Evolutionary conservation across 768 basidiomycete species (phyloP), one percentile per base, ranked within the genome.

Genomic region (Termitomyces sp.): DNA sequence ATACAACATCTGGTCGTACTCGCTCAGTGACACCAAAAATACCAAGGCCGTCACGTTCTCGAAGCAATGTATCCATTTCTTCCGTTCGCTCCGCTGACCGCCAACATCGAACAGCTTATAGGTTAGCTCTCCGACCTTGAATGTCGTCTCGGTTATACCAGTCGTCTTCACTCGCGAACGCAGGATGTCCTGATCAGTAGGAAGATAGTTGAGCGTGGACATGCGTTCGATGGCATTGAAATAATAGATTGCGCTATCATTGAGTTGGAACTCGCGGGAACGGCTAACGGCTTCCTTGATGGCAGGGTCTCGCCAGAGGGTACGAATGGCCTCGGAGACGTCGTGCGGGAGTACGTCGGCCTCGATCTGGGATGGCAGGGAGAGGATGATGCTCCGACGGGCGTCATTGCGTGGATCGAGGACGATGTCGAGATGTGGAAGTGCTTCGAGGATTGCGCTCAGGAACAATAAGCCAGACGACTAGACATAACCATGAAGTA

Each of bases 1-100:
- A 72, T 97, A 96, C 66, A 98, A 75, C 87, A 94, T 94, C 77
- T 98, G 94, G 70, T 96, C 88, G 72, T 97, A 99, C 78, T 99
- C 94, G 76, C 88, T 90, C 72, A 98, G 76, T 68, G 84, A 85
- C 61, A 96, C 94, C 60, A 98, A 73, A 76, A 98, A 98, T 47
- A 98, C 89, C 66, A 98, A 73, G 5, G 94, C 94, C 2, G 91
- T 96, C 30, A 94, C 91, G 61, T 94, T 93, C 75, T 94, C 91
- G 70, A 96, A 95, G 73, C 91, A 94, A 72, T 94, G 91, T 28
- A 94, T 94, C 92, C 93, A 95, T 74, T 95, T 95, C 73, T 93
- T 94, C 54, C 93, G 81, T 70, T 95, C 91, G 57, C 83, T 86
- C 56, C 92, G 76, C 72, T 94, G 93, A 2, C 92, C 93, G 56